These are phyloP conservation scores for Talaromyces sp. DNA, from an alignment of 2,329 filamentous ascomycete genomes.

Conservation along the genomic window DNA sequence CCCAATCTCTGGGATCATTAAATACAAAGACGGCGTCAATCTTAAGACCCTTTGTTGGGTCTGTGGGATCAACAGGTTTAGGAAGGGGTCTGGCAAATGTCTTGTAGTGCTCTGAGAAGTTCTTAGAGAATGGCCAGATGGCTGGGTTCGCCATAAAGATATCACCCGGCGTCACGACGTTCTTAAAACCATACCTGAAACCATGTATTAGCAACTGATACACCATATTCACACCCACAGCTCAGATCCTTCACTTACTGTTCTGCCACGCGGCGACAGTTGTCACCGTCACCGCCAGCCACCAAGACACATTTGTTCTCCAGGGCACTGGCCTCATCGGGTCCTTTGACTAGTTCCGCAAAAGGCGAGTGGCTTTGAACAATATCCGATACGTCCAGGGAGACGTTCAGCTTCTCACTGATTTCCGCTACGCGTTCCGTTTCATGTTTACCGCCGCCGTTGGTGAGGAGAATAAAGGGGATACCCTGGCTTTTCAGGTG, in stretches of 20 bases:
- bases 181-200: slow-evolving; percentile 70
- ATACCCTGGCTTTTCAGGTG: slow-evolving; percentile 75
- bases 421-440: slow-evolving; percentile 71
- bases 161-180: slow-evolving; percentile 83
- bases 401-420: slow-evolving; percentile 64
- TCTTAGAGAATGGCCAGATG: slow-evolving; percentile 80
- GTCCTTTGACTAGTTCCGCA: slow-evolving; percentile 66
- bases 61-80: slow-evolving; percentile 39
- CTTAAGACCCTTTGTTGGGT: slow-evolving; percentile 61
- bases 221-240: too few species aligned
- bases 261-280: slow-evolving; percentile 73
- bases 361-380: slow-evolving; percentile 93
- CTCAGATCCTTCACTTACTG: slow-evolving; percentile 51
- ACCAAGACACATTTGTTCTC: slow-evolving; percentile 71
- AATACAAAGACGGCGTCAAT: slow-evolving; percentile 92
- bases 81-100: slow-evolving; percentile 42
- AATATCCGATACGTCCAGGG: slow-evolving; percentile 69
- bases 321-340: slow-evolving; percentile 55
- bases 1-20: slow-evolving; percentile 97
- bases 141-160: slow-evolving; percentile 73
- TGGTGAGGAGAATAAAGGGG: slow-evolving; percentile 93
- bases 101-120: slow-evolving; percentile 65
- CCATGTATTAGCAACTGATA: not conserved
- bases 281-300: slow-evolving; percentile 68
- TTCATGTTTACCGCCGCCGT: slow-evolving; percentile 88